Evolutionary conservation across 1,284 basidiomycete species (phyloP), one percentile per base, ranked within the genome.

Genomic region (Apiotrichum domesticum): DNA sequence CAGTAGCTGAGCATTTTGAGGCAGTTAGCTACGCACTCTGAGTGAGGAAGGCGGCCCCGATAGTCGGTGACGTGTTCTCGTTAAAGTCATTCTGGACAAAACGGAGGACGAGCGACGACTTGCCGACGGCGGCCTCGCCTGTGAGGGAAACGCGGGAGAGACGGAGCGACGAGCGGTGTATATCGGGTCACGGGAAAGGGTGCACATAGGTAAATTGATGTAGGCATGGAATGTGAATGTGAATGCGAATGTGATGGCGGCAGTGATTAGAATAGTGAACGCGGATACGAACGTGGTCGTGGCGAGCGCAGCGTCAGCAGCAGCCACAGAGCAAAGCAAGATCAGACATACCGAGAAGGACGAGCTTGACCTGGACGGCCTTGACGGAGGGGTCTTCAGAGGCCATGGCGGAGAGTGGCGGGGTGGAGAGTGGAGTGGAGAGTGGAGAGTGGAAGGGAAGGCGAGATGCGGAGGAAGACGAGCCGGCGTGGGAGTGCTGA

Each of bases 61-160:
- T 99, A 21, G 96, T 99, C 11, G 96, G 96, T 72, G 66, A 70
- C 41, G 75, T 78, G 66, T 77, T 75, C 62, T 74, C 75, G 64
- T 73, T 74, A 56, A 76, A 76, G 58, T 75, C 63, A 57, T 67
- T 73, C 59, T 69, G 67, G 75, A 97, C 94, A 74, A 99, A 99
- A 76, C 96, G 87, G 61, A 98, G 84, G 42, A 98, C 96, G 57
- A 99, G 87, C 33, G 94, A 98, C n/a, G 94, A 97, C 81, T 99
- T 99, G 63, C 96, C 96, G 55, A 99, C 96, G 57, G 96, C 95
- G 60, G 95, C 93, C 81, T 98, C 96, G 67, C 95, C 91, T 95
- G 71, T 43, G 34, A 6, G 37, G n/a, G 8, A 39, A 39, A 29
- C 29, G 29, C 29, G 29, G 29, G 29, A 29, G 29, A 3, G 29